These are phyloP conservation scores for Phytophthora fragariae DNA, from an alignment of 352 stramenopile genomes.

Conservation along the genomic window DNA sequence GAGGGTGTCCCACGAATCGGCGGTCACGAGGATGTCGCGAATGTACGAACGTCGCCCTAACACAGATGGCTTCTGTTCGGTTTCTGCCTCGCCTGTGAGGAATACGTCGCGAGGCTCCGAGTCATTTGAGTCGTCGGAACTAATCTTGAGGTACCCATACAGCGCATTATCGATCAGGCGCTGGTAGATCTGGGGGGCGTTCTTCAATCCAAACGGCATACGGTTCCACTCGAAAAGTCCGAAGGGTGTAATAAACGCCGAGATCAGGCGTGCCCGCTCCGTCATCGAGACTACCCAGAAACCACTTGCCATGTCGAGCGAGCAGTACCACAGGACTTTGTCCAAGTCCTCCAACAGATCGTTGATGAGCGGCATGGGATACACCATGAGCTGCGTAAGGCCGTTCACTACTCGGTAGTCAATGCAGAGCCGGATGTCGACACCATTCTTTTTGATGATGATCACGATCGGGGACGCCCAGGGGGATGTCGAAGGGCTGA, in stretches of 20 bases:
- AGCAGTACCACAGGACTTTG: conserved; percentile 26
- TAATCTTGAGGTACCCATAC: too few relatives aligned
- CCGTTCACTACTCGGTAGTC: too few relatives aligned
- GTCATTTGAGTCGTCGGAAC: too few relatives aligned
- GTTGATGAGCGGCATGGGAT: conserved; percentile 37
- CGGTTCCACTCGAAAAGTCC: conserved; percentile 16
- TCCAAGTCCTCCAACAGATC: conserved; percentile 27
- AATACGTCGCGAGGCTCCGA: too few relatives aligned
- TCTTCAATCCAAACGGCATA: conserved; percentile 31
- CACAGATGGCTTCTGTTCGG: background rate
- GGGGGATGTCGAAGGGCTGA: too few relatives aligned
- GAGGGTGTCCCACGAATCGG: conserved; percentile 18
- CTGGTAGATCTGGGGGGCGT: conserved; percentile 33
- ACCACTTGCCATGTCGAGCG: conserved; percentile 25
- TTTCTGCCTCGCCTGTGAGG: too few relatives aligned
- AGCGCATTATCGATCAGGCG: background rate
- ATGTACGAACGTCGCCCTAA: conserved; percentile 36
- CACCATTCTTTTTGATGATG: too few relatives aligned
- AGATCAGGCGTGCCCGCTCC: conserved; percentile 12
- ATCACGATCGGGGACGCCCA: too few relatives aligned
- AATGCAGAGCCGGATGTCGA: too few relatives aligned
- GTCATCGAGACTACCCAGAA: conserved; percentile 29
- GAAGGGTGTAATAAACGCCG: background rate
- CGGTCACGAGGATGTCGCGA: conserved; percentile 31
- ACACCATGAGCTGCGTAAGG: too few relatives aligned